Percentiles rank a stretch among this genome's conserved stretches.
phyloP scores from a whole-genome alignment of 140 eudicot genomes.

The Anethum foeniculum region DNA sequence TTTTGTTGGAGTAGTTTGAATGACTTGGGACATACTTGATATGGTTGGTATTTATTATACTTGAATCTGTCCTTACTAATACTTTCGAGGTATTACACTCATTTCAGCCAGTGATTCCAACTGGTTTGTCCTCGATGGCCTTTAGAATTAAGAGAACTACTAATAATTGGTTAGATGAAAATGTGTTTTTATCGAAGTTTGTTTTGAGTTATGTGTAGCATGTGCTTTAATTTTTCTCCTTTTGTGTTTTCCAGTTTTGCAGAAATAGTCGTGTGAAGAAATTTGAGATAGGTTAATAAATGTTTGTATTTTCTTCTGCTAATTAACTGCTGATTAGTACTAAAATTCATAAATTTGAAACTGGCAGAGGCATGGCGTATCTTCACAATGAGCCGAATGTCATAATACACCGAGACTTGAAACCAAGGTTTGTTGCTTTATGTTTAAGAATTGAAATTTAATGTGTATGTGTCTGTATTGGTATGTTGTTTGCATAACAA shows the following conservation, averaged over 20 bases:
- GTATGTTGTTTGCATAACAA: neutral
- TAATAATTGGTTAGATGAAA: neutral
- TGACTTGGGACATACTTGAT: neutral
- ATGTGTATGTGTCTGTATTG: neutral
- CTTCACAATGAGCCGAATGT: constrained; percentile 99
- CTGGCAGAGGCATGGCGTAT: constrained; percentile 92
- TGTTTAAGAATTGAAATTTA: neutral
- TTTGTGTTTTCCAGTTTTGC: neutral
- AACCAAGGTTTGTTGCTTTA: constrained; percentile 68
- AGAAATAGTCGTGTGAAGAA: neutral
- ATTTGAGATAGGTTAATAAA: neutral
- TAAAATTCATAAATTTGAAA: constrained; percentile 11
- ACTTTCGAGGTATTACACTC: neutral
- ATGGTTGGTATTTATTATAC: neutral
- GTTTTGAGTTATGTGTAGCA: neutral
- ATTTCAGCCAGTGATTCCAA: neutral
- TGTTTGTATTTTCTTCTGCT: neutral
- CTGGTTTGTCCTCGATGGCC: neutral
- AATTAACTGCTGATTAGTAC: constrained; percentile 1
- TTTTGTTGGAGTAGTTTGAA: neutral
- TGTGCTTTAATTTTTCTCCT: neutral
- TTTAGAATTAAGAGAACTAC: neutral
- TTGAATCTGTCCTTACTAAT: neutral
- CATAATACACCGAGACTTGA: constrained; percentile 78
- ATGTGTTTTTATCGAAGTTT: neutral